phyloP scores from a whole-genome alignment of 495 filamentous ascomycete species.

The Cudoniella acicularis region DNA sequence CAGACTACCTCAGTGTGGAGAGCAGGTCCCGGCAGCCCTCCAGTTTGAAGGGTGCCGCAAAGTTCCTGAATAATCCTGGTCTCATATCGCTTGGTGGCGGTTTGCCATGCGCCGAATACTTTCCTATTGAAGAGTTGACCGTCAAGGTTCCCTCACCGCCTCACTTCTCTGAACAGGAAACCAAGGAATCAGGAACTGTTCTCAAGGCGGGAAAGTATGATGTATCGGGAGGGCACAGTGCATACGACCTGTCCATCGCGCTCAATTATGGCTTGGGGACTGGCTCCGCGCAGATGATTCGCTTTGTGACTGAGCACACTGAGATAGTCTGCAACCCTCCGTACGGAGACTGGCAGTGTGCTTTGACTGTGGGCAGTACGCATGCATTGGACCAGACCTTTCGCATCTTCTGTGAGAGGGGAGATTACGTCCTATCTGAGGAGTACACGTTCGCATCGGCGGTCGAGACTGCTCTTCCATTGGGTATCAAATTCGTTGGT shows the following conservation, averaged over 20 bases:
- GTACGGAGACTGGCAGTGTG: conserved; percentile 81
- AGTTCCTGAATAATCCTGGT: conserved; percentile 67
- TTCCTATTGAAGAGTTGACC: conserved; percentile 70
- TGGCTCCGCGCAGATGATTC: conserved; percentile 79
- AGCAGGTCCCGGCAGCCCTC: conserved; percentile 53
- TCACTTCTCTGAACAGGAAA: conserved; percentile 65
- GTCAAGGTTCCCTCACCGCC: conserved; percentile 64
- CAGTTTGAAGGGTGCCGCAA: conserved; percentile 73
- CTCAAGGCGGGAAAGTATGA: conserved; percentile 78
- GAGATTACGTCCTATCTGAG: conserved; percentile 75
- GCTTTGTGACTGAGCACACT: conserved; percentile 91
- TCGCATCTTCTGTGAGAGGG: conserved; percentile 70
- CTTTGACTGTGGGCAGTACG: conserved; percentile 73
- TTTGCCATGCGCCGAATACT: conserved; percentile 82
- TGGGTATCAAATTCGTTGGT: conserved; percentile 71
- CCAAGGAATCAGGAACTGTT: conserved; percentile 46
- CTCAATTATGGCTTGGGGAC: conserved; percentile 82
- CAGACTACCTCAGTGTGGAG: conserved; percentile 58
- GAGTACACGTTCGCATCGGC: conserved; percentile 83
- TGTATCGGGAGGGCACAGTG: conserved; percentile 57
- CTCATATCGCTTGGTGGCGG: conserved; percentile 89
- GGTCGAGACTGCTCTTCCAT: conserved; percentile 72
- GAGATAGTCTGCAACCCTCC: conserved; percentile 72
- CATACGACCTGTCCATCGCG: conserved; percentile 47
- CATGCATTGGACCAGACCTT: conserved; percentile 71